Conservation (phyloP, 2,329 filamentous ascomycete genomes). For the Emmonsia crescens region DNA sequence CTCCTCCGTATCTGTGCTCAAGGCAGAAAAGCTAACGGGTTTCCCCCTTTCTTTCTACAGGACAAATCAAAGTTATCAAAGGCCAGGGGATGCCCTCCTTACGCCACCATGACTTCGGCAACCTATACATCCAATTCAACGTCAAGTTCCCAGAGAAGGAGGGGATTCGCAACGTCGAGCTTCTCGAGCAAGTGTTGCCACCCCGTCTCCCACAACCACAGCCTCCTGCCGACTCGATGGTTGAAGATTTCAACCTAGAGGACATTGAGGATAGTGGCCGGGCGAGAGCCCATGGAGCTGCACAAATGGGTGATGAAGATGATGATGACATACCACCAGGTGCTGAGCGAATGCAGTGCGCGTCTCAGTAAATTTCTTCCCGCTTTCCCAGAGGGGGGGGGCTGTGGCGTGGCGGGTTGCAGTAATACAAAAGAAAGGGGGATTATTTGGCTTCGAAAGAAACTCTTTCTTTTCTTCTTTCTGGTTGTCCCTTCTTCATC, state of each 20-base stretch:
- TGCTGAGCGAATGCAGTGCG: slow-evolving; percentile 42
- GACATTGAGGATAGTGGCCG: slow-evolving; percentile 63
- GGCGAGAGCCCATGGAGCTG: slow-evolving; percentile 57
- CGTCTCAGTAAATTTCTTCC: slow-evolving; percentile 35
- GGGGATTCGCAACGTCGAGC: slow-evolving; percentile 58
- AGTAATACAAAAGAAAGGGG: neutral
- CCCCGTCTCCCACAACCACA: slow-evolving; percentile 52
- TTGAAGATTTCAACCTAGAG: slow-evolving; percentile 78
- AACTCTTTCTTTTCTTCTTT: neutral
- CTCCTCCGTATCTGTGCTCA: neutral
- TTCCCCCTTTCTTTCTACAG: slow-evolving; percentile 38
- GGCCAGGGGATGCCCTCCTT: slow-evolving; percentile 96
- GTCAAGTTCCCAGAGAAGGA: slow-evolving; percentile 89
- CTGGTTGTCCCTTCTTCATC: neutral
- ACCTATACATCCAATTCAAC: slow-evolving; percentile 94
- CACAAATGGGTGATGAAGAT: slow-evolving; percentile 63
- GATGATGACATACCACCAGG: slow-evolving; percentile 39
- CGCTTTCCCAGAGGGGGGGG: neutral
- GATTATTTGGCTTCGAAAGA: neutral
- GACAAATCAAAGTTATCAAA: slow-evolving; percentile 82
- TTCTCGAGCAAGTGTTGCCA: slow-evolving; percentile 77
- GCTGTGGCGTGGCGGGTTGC: neutral
- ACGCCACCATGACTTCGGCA: slow-evolving; percentile 89
- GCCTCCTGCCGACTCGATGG: slow-evolving; percentile 77
- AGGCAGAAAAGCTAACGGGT: neutral